Conservation (phyloP, 2,329 filamentous ascomycete species). For the Zymoseptoria pseudotritici region DNA sequence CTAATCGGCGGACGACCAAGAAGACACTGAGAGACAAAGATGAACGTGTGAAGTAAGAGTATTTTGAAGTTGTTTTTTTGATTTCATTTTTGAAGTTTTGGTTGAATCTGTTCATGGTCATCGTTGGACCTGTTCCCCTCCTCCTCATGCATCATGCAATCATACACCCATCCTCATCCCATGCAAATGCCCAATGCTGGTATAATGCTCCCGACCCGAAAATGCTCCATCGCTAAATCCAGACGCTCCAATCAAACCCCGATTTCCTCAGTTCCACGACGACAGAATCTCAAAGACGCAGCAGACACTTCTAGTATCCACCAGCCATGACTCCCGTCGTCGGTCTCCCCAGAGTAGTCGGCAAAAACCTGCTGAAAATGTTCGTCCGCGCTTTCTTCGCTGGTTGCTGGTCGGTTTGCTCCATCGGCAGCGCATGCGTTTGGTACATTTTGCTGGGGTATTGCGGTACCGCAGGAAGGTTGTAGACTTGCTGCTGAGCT, state of each 20-base stretch:
- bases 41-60: too few species aligned
- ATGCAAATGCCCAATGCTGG: not conserved
- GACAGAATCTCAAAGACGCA: not conserved
- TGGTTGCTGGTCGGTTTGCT: constrained; percentile 25
- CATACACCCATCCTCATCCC: not conserved
- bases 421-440: constrained; percentile 19
- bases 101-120: too few species aligned
- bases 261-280: too few species aligned
- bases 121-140: too few species aligned
- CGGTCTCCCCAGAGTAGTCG: constrained; percentile 20
- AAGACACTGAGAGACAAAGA: too few species aligned
- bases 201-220: not conserved
- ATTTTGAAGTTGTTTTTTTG: too few species aligned
- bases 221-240: not conserved
- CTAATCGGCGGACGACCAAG: too few species aligned
- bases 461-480: constrained; percentile 5
- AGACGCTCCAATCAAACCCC: not conserved
- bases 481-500: constrained; percentile 3
- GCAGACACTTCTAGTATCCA: constrained; percentile 13
- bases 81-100: too few species aligned
- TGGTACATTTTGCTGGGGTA: constrained; percentile 2
- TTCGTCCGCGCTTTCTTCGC: constrained; percentile 32
- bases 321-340: constrained; percentile 5
- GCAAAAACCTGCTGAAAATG: constrained; percentile 33
- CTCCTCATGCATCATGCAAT: not conserved